Conservation (phyloP, 345 rosid species). For the Syzygium jambos region DNA sequence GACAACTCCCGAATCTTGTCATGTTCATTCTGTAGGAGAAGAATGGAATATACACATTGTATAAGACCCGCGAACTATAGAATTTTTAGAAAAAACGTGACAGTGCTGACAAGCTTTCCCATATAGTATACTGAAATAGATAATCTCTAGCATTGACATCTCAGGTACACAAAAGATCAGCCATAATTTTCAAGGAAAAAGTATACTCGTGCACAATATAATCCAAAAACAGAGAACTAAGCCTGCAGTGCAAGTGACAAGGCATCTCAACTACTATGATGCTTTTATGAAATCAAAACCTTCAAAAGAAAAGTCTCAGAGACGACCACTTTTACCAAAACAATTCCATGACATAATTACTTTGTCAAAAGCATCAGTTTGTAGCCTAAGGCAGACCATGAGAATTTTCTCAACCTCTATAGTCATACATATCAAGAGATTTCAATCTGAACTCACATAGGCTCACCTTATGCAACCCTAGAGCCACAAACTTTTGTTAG, state of each 20-base stretch:
- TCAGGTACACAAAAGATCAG: not conserved
- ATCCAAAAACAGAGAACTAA: not conserved
- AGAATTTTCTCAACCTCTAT: not conserved
- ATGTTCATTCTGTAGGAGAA: conserved; percentile 67
- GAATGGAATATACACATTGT: not conserved
- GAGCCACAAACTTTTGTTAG: not conserved
- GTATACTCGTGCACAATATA: not conserved
- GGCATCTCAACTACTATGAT: not conserved
- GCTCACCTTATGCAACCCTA: not conserved
- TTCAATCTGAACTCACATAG: not conserved
- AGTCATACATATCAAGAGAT: not conserved
- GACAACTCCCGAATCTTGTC: conserved; percentile 84
- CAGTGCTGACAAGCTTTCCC: not conserved
- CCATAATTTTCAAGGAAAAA: not conserved
- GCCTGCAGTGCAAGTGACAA: not conserved
- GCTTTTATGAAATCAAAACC: not conserved
- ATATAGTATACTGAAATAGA: not conserved
- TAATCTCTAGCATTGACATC: not conserved
- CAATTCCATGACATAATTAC: not conserved
- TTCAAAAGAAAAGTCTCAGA: not conserved
- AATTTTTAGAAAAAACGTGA: not conserved
- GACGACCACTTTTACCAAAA: not conserved
- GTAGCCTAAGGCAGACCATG: not conserved
- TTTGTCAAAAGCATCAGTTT: not conserved
- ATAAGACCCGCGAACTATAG: not conserved